Conservation (phyloP, 2,329 filamentous ascomycete species). For the Aspergillus sp. region DNA sequence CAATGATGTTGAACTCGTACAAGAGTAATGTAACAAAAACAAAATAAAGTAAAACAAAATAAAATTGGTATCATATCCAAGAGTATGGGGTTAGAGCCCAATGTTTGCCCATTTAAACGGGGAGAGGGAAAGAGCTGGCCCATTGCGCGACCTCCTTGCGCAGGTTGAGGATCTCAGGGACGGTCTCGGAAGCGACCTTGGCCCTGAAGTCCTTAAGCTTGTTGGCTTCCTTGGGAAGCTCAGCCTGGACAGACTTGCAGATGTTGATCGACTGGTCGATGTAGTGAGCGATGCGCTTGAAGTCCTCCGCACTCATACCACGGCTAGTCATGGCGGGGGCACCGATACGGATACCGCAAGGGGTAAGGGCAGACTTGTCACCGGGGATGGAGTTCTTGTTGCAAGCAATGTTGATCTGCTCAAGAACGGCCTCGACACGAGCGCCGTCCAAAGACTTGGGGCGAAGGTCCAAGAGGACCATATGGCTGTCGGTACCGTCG, state of each 20-base stretch:
- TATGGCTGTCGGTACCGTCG: constrained; percentile 95
- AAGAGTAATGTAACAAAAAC: constrained; percentile 12
- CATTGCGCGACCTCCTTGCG: constrained; percentile 87
- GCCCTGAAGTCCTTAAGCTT: constrained; percentile 99
- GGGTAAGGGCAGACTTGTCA: constrained; percentile 94
- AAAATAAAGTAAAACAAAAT: constrained; percentile 12
- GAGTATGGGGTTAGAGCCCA: constrained; percentile 3
- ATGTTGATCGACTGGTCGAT: constrained; percentile 88
- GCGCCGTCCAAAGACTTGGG: constrained; percentile 83
- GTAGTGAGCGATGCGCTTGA: constrained; percentile 84
- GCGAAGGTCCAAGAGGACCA: constrained; percentile 90
- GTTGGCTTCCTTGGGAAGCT: constrained; percentile 93
- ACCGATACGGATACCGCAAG: constrained; percentile 91
- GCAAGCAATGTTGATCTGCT: constrained; percentile 98
- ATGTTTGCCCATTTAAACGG: constrained; percentile 44
- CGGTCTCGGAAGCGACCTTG: constrained; percentile 76
- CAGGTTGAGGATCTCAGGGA: constrained; percentile 78
- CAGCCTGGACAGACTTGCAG: constrained; percentile 80
- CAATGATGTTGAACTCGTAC: constrained; percentile 40
- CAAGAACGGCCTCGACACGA: constrained; percentile 90
- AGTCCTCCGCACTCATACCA: constrained; percentile 89
- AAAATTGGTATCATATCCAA: constrained; percentile 22
- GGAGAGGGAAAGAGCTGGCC: constrained; percentile 89
- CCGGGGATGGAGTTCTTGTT: constrained; percentile 99
- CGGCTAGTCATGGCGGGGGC: constrained; percentile 96